Evolutionary conservation across 208 protist species (phyloP).

Genomic region (Porcisia hertigi): DNA sequence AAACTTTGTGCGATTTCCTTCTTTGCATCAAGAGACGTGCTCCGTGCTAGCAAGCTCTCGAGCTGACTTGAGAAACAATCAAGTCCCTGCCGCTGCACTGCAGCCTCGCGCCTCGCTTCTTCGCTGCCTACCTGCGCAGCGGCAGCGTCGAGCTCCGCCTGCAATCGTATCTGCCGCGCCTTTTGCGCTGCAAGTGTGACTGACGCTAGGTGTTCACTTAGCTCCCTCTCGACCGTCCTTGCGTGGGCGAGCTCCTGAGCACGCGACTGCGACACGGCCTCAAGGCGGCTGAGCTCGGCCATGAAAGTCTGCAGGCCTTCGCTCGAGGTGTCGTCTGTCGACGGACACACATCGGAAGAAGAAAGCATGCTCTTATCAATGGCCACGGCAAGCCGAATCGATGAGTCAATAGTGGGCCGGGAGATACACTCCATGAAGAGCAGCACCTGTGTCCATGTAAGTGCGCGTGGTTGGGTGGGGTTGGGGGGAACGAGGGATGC

Average conservation of each 20-base stretch:
- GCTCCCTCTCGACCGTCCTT: conserved; percentile 1
- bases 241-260: conserved; percentile 10
- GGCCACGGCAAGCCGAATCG: not conserved
- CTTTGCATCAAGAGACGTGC: not conserved
- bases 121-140: conserved; percentile 3
- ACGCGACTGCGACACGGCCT: conserved; percentile 6
- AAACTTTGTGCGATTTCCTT: too few relatives aligned
- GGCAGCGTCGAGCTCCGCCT: conserved; percentile 7
- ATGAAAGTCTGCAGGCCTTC: conserved; percentile 21
- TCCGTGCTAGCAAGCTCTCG: not conserved
- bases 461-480: not conserved
- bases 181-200: not conserved
- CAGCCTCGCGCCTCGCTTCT: not conserved
- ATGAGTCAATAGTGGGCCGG: not conserved
- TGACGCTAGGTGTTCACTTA: not conserved
- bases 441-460: too few relatives aligned
- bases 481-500: too few relatives aligned
- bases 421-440: not conserved
- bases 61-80: not conserved
- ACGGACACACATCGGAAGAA: not conserved
- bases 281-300: conserved; percentile 27
- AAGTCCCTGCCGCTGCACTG: not conserved
- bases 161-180: conserved; percentile 18
- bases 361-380: not conserved
- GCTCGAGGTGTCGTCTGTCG: not conserved